Evolutionary conservation across 176 grass and related monocot genomes (phyloP), one percentile per base, ranked within the genome.

Genomic region (Areca catechu): DNA sequence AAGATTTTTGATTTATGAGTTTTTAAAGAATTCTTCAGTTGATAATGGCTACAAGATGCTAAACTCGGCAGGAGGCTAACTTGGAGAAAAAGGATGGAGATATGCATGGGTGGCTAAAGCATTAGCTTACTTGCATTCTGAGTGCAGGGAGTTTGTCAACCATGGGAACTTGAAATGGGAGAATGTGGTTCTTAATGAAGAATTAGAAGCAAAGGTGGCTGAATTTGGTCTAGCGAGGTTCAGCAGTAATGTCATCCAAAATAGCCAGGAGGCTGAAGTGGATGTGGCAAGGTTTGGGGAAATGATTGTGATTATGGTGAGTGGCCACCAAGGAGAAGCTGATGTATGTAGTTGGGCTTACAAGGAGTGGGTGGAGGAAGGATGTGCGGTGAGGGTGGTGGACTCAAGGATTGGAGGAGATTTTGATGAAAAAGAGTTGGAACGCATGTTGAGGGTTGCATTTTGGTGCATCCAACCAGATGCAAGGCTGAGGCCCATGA

Each of bases 261-360:
- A 17, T 60, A 25, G 17, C 16, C 23, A 30, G 29, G 57, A 25
- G 23, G 57, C 57, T 19, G 57, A 34, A 30, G 16, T 10, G 0
- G 57, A 60, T 34, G 57, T 60, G 57, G 57, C 57, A 3, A 60
- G 22, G 16, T 60, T 60, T 60, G 57, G 57, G 25, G 57, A 60
- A 25, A 60, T 60, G 57, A 37, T 60, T 37, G 14, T 60, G 57
- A 60, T n/a, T 9, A 60, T 60, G 25, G 57, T 37, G 24, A 60
- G 23, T 37, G 57, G 57, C 25, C 23, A 16, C 15, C 57, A 60
- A 29, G 27, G 6, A n/a, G 15, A 18, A 6, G 25, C 24, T 60
- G 17, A 19, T 60, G 17, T 37, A 1, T 60, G 22, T 60, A 37
- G 24, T n/a, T 19, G 25, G 57, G 57, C 17, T 34, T 10, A 60